Conservation (phyloP, 257 asterid species). For the Catharanthus roseus region DNA sequence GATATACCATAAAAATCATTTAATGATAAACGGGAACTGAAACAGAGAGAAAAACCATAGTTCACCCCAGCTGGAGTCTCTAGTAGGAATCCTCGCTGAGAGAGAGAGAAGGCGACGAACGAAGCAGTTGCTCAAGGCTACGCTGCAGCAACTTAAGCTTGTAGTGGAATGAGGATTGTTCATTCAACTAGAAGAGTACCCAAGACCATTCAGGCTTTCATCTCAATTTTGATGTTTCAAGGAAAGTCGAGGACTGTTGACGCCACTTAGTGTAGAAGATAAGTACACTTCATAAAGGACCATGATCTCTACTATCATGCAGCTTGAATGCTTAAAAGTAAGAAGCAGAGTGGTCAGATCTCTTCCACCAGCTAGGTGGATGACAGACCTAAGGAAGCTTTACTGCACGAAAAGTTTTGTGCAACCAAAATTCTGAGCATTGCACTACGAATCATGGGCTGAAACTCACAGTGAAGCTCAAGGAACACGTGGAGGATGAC, state of each 20-base stretch:
- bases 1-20: no score
- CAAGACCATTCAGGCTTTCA: background rate
- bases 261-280: background rate
- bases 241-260: background rate
- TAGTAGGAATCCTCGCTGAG: no score
- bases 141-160: no score
- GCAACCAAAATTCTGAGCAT: background rate
- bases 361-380: constrained; percentile 15
- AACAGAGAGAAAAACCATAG: no score
- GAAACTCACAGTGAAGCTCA: constrained; percentile 10
- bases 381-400: constrained; percentile 13
- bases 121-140: no score
- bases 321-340: background rate
- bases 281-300: no score
- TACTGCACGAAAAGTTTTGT: background rate
- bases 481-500: constrained; percentile 9
- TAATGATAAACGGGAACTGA: no score
- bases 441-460: constrained; percentile 13
- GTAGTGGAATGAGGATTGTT: background rate
- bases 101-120: no score
- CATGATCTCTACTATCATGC: no score
- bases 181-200: background rate
- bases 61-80: no score
- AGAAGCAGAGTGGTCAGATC: constrained; percentile 7
- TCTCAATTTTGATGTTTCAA: background rate